A percentile compares a stretch with the other conserved stretches of the same genome.
Conservation (phyloP, 176 grass and related monocot species). For the Aegilops longissima region DNA sequence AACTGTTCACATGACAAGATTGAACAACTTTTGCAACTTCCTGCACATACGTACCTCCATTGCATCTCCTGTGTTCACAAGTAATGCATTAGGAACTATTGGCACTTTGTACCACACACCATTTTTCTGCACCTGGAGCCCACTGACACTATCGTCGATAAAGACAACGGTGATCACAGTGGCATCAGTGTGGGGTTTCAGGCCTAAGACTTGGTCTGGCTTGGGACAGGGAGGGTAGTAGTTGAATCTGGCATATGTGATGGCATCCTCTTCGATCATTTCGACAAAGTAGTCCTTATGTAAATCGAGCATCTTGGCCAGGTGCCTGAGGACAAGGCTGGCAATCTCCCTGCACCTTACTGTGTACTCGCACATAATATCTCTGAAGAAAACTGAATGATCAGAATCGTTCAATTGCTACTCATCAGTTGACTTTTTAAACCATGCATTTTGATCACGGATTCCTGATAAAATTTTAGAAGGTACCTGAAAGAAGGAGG, state of each 20-base stretch:
- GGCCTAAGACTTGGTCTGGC: slow-evolving; percentile 49
- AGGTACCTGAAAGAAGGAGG: slow-evolving; percentile 4
- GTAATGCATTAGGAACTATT: slow-evolving; percentile 29
- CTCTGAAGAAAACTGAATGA: neutral
- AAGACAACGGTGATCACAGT: slow-evolving; percentile 47
- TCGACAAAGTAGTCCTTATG: slow-evolving; percentile 19
- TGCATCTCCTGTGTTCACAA: slow-evolving; percentile 46
- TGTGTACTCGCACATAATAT: slow-evolving; percentile 40
- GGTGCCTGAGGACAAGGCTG: neutral
- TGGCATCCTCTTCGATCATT: slow-evolving; percentile 23
- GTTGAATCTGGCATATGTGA: slow-evolving; percentile 43
- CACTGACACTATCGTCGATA: slow-evolving; percentile 43
- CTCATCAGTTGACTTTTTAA: neutral
- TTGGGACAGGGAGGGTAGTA: slow-evolving; percentile 51
- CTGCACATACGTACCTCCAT: slow-evolving; percentile 43
- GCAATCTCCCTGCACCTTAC: slow-evolving; percentile 27
- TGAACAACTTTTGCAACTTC: neutral
- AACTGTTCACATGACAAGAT: neutral
- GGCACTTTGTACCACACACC: slow-evolving; percentile 48
- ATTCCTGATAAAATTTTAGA: neutral
- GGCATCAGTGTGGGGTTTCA: slow-evolving; percentile 57
- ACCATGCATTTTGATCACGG: neutral
- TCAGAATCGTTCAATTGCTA: neutral
- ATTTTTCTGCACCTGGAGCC: slow-evolving; percentile 46
- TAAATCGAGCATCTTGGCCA: slow-evolving; percentile 36